These are phyloP conservation scores for Candida labiduridarum DNA, from an alignment of 1,139 yeast genomes.

Conservation along the genomic window DNA sequence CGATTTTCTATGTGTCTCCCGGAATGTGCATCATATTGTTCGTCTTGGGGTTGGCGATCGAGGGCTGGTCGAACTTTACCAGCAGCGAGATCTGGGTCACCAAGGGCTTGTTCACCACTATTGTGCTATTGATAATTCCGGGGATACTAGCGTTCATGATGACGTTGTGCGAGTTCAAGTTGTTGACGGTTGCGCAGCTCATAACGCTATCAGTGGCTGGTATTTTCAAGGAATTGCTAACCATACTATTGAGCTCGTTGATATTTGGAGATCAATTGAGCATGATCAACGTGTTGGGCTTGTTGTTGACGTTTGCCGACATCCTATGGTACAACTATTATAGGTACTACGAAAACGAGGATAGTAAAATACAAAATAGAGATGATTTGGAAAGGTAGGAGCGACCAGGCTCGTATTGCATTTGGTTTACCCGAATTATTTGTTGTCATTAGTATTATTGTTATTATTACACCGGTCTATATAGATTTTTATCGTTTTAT, in stretches of 20 bases:
- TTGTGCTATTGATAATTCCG: conserved; percentile 68
- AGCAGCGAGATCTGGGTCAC: conserved; percentile 63
- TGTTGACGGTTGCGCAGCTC: conserved; percentile 80
- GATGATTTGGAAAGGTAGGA: conserved; percentile 4
- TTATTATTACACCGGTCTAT: neutral
- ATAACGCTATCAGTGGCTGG: conserved; percentile 90
- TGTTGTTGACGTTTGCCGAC: conserved; percentile 72
- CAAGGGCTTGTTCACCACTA: conserved; percentile 56
- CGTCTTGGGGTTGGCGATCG: conserved; percentile 61
- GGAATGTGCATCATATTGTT: conserved; percentile 71
- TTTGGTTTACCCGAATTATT: no score
- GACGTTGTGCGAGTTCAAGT: conserved; percentile 87
- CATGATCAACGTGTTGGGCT: conserved; percentile 71
- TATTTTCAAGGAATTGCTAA: conserved; percentile 84
- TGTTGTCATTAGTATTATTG: neutral
- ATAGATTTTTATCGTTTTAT: neutral
- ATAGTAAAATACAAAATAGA: neutral
- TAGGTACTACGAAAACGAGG: conserved; percentile 39
- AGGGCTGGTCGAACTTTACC: conserved; percentile 61
- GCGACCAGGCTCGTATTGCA: no score
- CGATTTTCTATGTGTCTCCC: conserved; percentile 84
- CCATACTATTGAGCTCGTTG: conserved; percentile 70
- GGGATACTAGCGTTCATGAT: conserved; percentile 86
- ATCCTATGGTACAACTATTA: conserved; percentile 80
- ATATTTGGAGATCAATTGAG: conserved; percentile 77